Conservation (phyloP, 1,284 basidiomycete genomes). For the Chondrostereum purpureum region DNA sequence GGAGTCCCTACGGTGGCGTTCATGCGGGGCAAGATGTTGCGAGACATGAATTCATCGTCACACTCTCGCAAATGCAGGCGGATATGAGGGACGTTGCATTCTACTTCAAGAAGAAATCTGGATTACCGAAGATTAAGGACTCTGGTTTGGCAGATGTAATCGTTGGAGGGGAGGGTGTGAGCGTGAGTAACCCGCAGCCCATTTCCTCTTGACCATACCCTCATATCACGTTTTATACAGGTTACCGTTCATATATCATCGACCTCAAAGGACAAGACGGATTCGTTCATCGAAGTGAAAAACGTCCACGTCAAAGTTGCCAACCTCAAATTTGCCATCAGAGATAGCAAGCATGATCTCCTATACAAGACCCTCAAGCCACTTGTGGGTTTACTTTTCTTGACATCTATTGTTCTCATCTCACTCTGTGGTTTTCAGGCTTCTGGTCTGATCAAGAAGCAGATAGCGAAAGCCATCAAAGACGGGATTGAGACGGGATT, state of each 20-base stretch:
- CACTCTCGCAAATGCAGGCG: constrained; percentile 84
- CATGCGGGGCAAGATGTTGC: constrained; percentile 41
- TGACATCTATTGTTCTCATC: not conserved
- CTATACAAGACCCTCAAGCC: constrained; percentile 75
- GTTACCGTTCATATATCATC: constrained; percentile 60
- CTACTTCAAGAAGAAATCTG: constrained; percentile 75
- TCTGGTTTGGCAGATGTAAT: constrained; percentile 90
- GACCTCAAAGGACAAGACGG: constrained; percentile 51
- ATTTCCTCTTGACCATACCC: constrained; percentile 10
- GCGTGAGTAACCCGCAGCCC: constrained; percentile 30
- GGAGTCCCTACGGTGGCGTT: constrained; percentile 58
- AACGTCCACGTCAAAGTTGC: constrained; percentile 77
- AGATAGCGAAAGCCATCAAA: constrained; percentile 80
- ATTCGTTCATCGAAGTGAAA: constrained; percentile 74
- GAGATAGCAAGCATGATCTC: constrained; percentile 88
- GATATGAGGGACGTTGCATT: constrained; percentile 91
- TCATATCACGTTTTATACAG: constrained; percentile 17
- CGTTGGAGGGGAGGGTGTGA: constrained; percentile 75
- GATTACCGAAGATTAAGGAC: constrained; percentile 78
- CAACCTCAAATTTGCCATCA: constrained; percentile 84
- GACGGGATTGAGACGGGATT: constrained; percentile 76
- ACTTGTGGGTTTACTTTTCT: not conserved
- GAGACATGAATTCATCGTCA: constrained; percentile 67
- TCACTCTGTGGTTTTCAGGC: constrained; percentile 29
- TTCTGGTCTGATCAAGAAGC: constrained; percentile 81